Conservation (phyloP, 148 eudicot species). For the Vaccinium myrtillus region DNA sequence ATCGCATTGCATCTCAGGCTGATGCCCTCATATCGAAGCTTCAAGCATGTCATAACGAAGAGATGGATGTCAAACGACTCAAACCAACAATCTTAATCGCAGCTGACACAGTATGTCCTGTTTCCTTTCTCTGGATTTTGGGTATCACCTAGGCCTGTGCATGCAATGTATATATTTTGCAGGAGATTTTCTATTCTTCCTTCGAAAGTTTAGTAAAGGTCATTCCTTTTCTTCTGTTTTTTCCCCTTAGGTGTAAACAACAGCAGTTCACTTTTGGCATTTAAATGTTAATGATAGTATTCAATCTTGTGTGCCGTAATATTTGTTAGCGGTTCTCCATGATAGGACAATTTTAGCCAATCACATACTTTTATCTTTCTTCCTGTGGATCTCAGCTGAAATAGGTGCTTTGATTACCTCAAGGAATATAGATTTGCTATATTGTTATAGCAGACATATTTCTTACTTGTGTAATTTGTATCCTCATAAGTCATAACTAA, state of each 20-base stretch:
- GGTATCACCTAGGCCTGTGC: constrained; percentile 2
- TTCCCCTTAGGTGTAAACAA: not conserved
- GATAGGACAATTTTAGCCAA: not conserved
- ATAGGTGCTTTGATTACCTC: not conserved
- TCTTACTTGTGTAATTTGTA: not conserved
- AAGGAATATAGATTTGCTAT: not conserved
- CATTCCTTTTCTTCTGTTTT: not conserved
- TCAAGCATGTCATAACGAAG: constrained; percentile 44
- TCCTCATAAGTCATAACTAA: not conserved
- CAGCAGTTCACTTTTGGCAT: not conserved
- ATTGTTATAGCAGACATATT: not conserved
- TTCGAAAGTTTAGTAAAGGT: not conserved
- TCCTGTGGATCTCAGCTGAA: not conserved
- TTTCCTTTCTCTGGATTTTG: constrained; percentile 19
- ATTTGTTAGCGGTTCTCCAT: not conserved
- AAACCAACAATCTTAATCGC: constrained; percentile 61
- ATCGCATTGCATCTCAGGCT: constrained; percentile 54
- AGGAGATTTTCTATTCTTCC: not conserved
- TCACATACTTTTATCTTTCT: not conserved
- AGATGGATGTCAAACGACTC: constrained; percentile 51
- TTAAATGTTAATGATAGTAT: not conserved
- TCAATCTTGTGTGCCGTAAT: not conserved
- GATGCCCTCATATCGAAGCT: constrained; percentile 75
- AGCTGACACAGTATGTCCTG: constrained; percentile 72
- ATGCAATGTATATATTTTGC: constrained; percentile 5